A percentile compares a stretch with the other conserved stretches of the same genome.
Conservation (phyloP, 257 asterid genomes). For the Schizonepeta tenuifolia region DNA sequence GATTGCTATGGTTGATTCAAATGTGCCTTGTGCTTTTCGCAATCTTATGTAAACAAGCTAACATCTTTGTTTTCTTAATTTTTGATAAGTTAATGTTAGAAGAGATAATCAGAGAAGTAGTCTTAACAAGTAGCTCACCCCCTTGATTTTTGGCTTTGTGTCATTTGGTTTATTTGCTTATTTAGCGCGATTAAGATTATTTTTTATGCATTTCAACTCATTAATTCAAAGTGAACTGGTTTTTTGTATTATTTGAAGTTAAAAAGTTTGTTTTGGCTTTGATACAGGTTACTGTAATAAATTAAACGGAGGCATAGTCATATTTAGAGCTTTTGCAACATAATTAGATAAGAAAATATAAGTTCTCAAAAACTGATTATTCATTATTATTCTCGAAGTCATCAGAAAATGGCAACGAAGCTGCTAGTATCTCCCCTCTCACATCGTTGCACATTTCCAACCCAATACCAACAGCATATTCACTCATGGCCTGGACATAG, state of each 20-base stretch:
- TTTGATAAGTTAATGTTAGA: neutral
- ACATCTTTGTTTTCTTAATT: neutral
- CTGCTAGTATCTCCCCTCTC: slow-evolving; percentile 50
- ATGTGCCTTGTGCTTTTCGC: neutral
- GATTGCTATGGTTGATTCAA: neutral
- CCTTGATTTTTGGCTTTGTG: neutral
- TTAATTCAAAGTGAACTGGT: neutral
- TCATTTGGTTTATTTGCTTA: neutral
- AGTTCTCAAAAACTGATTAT: slow-evolving; percentile 17
- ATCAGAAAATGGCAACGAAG: slow-evolving; percentile 57
- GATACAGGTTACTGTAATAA: neutral
- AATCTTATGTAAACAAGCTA: neutral
- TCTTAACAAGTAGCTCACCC: neutral
- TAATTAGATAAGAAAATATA: neutral
- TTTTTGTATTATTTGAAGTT: neutral
- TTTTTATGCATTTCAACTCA: neutral
- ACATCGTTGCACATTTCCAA: slow-evolving; percentile 42
- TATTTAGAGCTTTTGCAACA: neutral
- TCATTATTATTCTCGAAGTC: slow-evolving; percentile 4
- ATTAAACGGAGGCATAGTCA: neutral
- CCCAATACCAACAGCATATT: slow-evolving; percentile 33
- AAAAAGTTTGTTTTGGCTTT: neutral
- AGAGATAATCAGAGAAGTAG: neutral
- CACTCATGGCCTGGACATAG: slow-evolving; percentile 38
- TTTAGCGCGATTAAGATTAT: neutral